Conservation (phyloP, 495 filamentous ascomycete genomes). For the Schizothecium vesticola region DNA sequence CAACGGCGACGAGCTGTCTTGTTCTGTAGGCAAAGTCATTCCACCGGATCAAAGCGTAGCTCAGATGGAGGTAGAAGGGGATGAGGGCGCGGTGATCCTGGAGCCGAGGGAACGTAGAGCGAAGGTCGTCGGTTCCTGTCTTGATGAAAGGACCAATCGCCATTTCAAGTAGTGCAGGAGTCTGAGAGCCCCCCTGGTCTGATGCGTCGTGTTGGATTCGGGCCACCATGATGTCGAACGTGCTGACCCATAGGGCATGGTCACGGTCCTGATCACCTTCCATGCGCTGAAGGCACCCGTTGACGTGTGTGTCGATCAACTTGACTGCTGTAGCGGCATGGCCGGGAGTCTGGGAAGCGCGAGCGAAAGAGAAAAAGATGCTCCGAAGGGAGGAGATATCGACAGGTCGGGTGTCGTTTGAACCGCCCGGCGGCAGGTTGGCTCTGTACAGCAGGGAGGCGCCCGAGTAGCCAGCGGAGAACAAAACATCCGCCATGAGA, state of each 20-base stretch:
- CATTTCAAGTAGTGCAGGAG: background rate
- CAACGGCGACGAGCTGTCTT: background rate
- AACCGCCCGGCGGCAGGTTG: background rate
- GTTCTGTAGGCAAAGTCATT: constrained; percentile 3
- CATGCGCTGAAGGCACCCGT: background rate
- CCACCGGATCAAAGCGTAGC: constrained; percentile 10
- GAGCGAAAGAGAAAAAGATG: background rate
- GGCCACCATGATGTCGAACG: background rate
- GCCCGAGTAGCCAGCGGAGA: background rate
- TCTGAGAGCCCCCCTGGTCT: background rate
- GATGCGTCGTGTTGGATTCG: background rate
- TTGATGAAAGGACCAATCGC: background rate
- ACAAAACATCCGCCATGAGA: background rate
- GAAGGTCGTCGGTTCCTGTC: background rate
- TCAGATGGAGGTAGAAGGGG: constrained; percentile 6
- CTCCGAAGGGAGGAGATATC: background rate
- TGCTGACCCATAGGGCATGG: background rate
- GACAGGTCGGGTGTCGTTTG: background rate
- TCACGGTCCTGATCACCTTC: background rate
- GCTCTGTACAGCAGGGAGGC: background rate
- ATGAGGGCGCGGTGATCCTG: constrained; percentile 12
- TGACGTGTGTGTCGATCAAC: background rate
- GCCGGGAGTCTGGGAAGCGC: background rate
- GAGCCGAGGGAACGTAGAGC: background rate
- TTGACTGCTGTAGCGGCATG: background rate